Evolutionary conservation across 2,329 filamentous ascomycete species (phyloP).

Genomic region (Nothopassalora personata): DNA sequence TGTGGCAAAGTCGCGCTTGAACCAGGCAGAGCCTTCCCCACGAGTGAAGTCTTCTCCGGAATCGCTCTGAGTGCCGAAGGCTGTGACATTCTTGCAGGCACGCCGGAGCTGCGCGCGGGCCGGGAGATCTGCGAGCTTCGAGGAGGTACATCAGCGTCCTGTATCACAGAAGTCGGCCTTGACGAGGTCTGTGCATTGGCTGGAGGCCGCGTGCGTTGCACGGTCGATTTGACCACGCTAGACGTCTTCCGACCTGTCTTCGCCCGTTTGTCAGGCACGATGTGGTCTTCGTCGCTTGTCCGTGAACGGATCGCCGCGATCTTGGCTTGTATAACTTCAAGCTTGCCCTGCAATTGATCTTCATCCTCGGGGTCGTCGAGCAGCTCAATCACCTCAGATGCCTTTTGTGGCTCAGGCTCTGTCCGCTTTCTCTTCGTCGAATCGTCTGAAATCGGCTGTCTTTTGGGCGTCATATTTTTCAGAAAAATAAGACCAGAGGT

Average conservation of each 20-base stretch:
- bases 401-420: not conserved
- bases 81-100: not conserved
- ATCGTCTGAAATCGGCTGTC: not conserved
- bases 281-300: constrained; percentile 12
- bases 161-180: not conserved
- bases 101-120: not conserved
- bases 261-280: constrained; percentile 9
- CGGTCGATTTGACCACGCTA: not conserved
- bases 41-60: not conserved
- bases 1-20: not conserved
- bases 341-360: constrained; percentile 8
- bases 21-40: not conserved
- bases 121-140: not conserved
- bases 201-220: not conserved
- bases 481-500: too few species aligned
- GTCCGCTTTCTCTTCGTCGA: constrained; percentile 3
- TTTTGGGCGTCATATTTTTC: not conserved
- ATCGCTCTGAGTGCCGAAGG: not conserved
- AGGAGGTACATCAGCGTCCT: not conserved
- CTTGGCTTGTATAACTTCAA: constrained; percentile 7
- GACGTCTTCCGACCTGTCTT: constrained; percentile 1
- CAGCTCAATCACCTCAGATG: constrained; percentile 1
- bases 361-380: constrained; percentile 13
- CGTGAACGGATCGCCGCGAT: constrained; percentile 13
- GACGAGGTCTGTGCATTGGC: not conserved